phyloP scores from a whole-genome alignment of 345 rosid species.

The Eucalyptus rudis region DNA sequence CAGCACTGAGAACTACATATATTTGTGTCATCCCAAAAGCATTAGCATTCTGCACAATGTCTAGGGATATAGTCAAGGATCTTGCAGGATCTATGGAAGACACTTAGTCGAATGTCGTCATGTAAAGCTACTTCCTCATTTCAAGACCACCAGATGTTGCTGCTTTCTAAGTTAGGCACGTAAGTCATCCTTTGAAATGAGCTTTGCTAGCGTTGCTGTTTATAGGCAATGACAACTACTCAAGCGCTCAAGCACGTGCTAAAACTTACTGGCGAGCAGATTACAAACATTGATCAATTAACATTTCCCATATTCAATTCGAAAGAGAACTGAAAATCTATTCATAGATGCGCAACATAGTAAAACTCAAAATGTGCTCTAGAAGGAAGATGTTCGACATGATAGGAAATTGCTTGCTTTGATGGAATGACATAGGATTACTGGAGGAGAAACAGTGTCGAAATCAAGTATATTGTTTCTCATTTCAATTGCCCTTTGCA shows the following conservation, averaged over 20 bases:
- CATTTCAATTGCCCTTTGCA: not conserved
- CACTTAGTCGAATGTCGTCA: not conserved
- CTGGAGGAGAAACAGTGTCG: not conserved
- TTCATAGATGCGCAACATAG: not conserved
- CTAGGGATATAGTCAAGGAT: not conserved
- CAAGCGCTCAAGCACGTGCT: not conserved
- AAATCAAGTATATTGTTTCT: not conserved
- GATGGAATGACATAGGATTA: not conserved
- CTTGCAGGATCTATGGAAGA: not conserved
- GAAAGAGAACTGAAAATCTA: not conserved
- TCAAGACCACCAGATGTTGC: not conserved
- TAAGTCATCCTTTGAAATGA: not conserved
- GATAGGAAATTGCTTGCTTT: not conserved
- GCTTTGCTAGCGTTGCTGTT: not conserved
- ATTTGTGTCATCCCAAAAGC: not conserved
- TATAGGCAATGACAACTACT: not conserved
- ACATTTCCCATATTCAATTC: not conserved
- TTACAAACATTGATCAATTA: not conserved
- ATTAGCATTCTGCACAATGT: not conserved
- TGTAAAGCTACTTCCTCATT: not conserved
- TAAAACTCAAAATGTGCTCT: not conserved
- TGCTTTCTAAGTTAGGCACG: not conserved
- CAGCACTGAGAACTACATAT: not conserved
- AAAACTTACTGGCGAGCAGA: not conserved
- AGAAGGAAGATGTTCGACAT: not conserved